Percentiles rank a stretch among this genome's conserved stretches.
These are phyloP conservation scores for Hypoxylon lienhwacheense DNA, from an alignment of 495 filamentous ascomycete genomes.

Conservation along the genomic window DNA sequence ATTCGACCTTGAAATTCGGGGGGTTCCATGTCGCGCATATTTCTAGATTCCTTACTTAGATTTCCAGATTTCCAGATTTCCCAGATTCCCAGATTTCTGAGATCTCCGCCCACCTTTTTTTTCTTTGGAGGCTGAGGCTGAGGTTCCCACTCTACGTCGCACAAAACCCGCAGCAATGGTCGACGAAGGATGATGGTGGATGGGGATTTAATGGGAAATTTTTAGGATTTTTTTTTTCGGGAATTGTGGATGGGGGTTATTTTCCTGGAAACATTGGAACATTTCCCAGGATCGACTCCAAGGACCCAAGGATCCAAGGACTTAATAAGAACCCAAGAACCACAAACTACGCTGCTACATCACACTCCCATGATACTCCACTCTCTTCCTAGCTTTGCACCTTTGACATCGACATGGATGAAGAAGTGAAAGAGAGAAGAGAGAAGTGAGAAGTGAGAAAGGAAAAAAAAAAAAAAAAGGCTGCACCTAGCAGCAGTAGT, in stretches of 20 bases:
- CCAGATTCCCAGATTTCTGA: slow-evolving; percentile 12
- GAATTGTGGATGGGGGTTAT: no score
- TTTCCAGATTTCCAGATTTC: no score
- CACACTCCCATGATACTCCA: slow-evolving; percentile 31
- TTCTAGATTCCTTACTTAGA: no score
- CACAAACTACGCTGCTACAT: no score
- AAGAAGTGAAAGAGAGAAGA: no score
- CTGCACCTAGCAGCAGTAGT: slow-evolving; percentile 7
- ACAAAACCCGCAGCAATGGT: slow-evolving; percentile 38
- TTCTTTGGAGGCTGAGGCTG: slow-evolving; percentile 40
- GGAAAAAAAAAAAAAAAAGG: no score
- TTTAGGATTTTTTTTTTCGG: slow-evolving; percentile 8
- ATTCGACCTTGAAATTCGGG: slow-evolving; percentile 34
- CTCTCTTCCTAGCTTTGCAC: slow-evolving; percentile 14
- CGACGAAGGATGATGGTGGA: slow-evolving; percentile 31
- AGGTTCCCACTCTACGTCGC: slow-evolving; percentile 37
- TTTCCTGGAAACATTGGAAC: slow-evolving; percentile 23
- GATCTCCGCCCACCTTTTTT: slow-evolving; percentile 40
- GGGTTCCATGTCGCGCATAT: slow-evolving; percentile 37
- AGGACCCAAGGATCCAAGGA: slow-evolving; percentile 23
- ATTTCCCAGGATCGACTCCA: slow-evolving; percentile 31
- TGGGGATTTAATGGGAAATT: slow-evolving; percentile 6
- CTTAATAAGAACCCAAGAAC: no score
- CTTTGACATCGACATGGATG: slow-evolving; percentile 23
- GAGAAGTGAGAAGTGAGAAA: no score